Evolutionary conservation across 768 basidiomycete genomes (phyloP).

Genomic region (Serendipita sp.): DNA sequence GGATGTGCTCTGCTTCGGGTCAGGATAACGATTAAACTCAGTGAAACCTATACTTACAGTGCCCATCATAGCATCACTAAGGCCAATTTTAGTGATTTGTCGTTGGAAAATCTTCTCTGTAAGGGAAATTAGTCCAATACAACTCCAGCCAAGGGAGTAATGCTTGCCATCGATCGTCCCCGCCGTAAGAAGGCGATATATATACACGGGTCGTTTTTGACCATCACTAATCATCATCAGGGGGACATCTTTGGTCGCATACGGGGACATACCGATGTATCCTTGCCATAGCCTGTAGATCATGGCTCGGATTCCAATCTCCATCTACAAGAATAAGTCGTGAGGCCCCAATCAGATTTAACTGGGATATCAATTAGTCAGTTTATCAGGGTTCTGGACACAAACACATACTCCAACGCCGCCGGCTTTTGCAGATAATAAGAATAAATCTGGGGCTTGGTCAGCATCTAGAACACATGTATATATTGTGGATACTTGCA

Average conservation of each 20-base stretch:
- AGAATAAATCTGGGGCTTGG: conserved; percentile 51
- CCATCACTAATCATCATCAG: conserved; percentile 48
- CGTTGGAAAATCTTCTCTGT: conserved; percentile 84
- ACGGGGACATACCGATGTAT: conserved; percentile 56
- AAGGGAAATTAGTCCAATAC: conserved; percentile 6
- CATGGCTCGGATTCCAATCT: conserved; percentile 92
- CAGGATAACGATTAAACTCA: conserved; percentile 4
- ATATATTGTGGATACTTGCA: conserved; percentile 32
- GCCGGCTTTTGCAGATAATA: conserved; percentile 89
- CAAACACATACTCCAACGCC: conserved; percentile 48
- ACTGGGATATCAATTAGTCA: conserved; percentile 12
- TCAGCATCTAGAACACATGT: background rate
- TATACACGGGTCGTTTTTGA: conserved; percentile 79
- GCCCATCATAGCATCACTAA: conserved; percentile 72
- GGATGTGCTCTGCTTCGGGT: conserved; percentile 14
- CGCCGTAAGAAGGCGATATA: conserved; percentile 72
- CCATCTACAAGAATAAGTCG: conserved; percentile 74
- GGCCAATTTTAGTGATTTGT: conserved; percentile 83
- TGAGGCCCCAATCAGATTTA: conserved; percentile 86
- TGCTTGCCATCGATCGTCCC: conserved; percentile 73
- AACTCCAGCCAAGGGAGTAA: background rate
- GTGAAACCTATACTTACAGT: conserved; percentile 26
- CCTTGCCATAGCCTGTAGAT: conserved; percentile 93
- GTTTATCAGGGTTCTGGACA: background rate
- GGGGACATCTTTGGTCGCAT: conserved; percentile 9